phyloP scores from a whole-genome alignment of 441 rosid genomes.

The Cnidoscolus chayamansa region DNA sequence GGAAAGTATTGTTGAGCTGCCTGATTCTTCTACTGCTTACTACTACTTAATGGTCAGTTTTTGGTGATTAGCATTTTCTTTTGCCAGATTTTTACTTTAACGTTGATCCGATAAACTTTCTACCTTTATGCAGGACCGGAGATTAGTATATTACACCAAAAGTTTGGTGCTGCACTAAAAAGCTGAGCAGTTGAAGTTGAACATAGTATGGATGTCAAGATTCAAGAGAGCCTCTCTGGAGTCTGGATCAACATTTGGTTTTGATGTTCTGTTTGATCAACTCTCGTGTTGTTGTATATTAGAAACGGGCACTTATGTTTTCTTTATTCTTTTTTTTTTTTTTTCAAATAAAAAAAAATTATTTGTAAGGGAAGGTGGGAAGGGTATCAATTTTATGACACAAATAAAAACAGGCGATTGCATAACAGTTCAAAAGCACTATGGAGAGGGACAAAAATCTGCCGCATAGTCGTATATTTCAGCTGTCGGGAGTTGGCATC shows the following conservation, averaged over 20 bases:
- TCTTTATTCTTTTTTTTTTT: no score
- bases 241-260: no score
- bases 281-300: constrained; percentile 27
- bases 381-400: background rate
- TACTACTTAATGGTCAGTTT: background rate
- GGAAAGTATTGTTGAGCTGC: background rate
- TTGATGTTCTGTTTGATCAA: constrained; percentile 13
- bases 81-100: background rate
- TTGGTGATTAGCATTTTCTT: background rate
- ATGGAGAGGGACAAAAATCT: no score
- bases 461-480: no score
- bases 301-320: constrained; percentile 24
- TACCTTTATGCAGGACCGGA: background rate
- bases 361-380: background rate
- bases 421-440: no score
- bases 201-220: background rate
- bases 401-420: no score
- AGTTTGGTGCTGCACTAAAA: background rate
- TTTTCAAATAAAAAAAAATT: no score
- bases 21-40: background rate
- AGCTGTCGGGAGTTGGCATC: no score
- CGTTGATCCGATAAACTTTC: background rate
- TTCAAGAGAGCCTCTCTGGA: no score
- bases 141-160: no score
- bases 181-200: background rate